phyloP scores from a whole-genome alignment of 805 yeast species.

The Isabelozyma heimii region DNA sequence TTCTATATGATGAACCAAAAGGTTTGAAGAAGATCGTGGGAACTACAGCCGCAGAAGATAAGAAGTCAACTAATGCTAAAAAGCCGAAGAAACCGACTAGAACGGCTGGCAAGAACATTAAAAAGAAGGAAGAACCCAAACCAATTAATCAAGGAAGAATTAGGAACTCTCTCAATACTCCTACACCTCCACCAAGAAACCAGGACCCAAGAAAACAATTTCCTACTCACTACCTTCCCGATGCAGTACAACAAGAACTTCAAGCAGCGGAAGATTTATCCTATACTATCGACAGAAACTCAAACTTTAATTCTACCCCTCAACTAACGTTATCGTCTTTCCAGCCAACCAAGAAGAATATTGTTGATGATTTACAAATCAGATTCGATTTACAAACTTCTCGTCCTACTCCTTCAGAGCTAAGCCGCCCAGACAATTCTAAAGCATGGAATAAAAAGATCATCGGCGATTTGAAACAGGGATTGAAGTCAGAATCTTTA shows the following conservation, averaged over 20 bases:
- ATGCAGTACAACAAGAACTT: slow-evolving; percentile 12
- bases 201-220: slow-evolving; percentile 14
- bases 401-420: slow-evolving; percentile 18
- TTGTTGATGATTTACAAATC: slow-evolving; percentile 27
- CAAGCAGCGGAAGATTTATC: slow-evolving; percentile 7
- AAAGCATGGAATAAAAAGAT: slow-evolving; percentile 14
- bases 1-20: slow-evolving; percentile 15
- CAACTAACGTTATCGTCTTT: slow-evolving; percentile 4
- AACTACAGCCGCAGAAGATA: neutral
- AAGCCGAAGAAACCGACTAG: neutral
- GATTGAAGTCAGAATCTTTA: neutral
- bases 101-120: neutral
- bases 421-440: slow-evolving; percentile 25
- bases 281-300: slow-evolving; percentile 1
- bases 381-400: slow-evolving; percentile 31
- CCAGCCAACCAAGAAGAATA: slow-evolving; percentile 28
- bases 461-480: slow-evolving; percentile 4
- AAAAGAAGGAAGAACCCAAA: neutral
- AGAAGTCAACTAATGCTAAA: too few relatives aligned
- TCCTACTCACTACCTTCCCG: slow-evolving; percentile 34
- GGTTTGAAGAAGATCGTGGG: slow-evolving; percentile 1
- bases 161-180: slow-evolving; percentile 4
- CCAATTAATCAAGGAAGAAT: slow-evolving; percentile 2
- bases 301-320: neutral
- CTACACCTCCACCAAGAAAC: slow-evolving; percentile 1